Conservation (phyloP, 2,329 filamentous ascomycete genomes). For the Trichophyton simii region DNA sequence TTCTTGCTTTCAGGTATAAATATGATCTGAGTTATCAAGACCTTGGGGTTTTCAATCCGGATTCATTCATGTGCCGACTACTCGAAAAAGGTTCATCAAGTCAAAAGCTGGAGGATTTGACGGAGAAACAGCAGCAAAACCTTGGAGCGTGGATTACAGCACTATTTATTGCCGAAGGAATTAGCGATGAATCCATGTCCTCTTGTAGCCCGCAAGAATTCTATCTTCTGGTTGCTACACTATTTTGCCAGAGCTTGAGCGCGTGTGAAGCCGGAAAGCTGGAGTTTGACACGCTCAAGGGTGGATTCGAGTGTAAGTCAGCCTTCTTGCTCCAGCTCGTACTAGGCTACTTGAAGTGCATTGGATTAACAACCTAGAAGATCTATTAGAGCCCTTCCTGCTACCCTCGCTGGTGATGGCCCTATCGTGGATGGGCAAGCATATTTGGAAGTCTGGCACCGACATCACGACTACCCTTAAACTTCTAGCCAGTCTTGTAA, state of each 20-base stretch:
- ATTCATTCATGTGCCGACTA: conserved; percentile 46
- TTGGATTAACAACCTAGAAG: conserved; percentile 21
- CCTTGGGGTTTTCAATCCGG: conserved; percentile 38
- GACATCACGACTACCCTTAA: conserved; percentile 43
- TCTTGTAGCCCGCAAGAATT: conserved; percentile 53
- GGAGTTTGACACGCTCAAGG: conserved; percentile 46
- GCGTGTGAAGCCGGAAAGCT: conserved; percentile 46
- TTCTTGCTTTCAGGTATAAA: conserved; percentile 46
- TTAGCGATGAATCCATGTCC: conserved; percentile 52
- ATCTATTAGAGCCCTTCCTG: conserved; percentile 51
- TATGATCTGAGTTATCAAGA: conserved; percentile 43
- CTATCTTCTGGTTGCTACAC: conserved; percentile 48
- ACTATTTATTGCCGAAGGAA: conserved; percentile 50
- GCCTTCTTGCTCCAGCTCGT: neutral
- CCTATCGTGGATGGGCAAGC: conserved; percentile 46
- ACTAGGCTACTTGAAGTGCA: neutral
- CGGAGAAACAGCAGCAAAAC: conserved; percentile 44
- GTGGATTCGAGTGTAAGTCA: conserved; percentile 48
- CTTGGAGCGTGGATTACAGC: conserved; percentile 49
- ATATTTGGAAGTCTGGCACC: conserved; percentile 39
- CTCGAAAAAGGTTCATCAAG: conserved; percentile 37
- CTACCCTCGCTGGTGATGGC: conserved; percentile 49
- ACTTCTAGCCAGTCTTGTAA: conserved; percentile 45
- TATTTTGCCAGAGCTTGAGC: conserved; percentile 49
- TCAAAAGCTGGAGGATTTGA: conserved; percentile 39